Evolutionary conservation across 1,139 yeast genomes (phyloP), one percentile per base, ranked within the genome.

Genomic region (Suhomyces coccinellae): DNA sequence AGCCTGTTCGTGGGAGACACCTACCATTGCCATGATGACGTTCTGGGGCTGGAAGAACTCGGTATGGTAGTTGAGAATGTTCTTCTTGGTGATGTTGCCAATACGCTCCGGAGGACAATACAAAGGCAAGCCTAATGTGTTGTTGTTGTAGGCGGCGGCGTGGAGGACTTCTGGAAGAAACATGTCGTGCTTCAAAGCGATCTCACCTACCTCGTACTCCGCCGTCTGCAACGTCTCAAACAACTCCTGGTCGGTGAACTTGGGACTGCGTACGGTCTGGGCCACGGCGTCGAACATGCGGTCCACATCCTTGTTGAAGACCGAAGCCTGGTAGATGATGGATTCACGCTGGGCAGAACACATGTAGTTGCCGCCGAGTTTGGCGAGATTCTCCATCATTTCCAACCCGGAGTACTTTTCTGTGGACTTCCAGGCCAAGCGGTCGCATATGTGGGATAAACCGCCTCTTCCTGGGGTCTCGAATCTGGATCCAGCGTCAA

Each of bases 281-380:
- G 89, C 72, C 55, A 93, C 73, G 43, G 89, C 72, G 37, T 79
- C 79, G 54, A 88, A 81, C 96, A 95, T 90, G 52, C 75, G 72
- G 37, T 83, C 95, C n/a, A 86, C 83, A 60, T 91, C 97, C 44
- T 69, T 79, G 62, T 91, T 90, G 73, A 93, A 93, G 1, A 90
- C 96, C 1, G 96, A 85, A 2, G 97, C 96, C 65, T 93, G 98
- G 64, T 93, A 93, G 70, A 93, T 82, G 72, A 93, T 78, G 5
- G 95, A 80, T 62, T 93, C 99, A 59, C 99, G 77, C 26, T 95
- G 88, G 1, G 97, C 88, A 1, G 96, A 85, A 60, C 97, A 87
- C 82, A 89, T 91, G 65, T 87, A 90, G 64, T 91, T 93, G 11
- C 99, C 99, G 36, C 99, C 99, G 45, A 93, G 67, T 42, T 82